Base-by-base conservation (phyloP, 805 yeast genomes). In the Debaryomyces tyrocola region DNA sequence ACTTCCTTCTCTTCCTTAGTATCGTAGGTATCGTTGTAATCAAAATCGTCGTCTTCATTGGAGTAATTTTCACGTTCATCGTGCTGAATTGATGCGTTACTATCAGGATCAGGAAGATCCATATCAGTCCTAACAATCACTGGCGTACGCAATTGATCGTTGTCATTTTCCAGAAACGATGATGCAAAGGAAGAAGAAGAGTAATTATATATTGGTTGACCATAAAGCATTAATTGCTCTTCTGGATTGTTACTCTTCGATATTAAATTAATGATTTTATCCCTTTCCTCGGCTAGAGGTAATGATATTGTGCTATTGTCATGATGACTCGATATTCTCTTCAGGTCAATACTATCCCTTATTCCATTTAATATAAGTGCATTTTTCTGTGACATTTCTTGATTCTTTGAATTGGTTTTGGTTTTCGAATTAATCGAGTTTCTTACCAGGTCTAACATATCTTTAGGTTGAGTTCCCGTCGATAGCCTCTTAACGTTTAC, bases 271-370 rank as follows among this genome's bases (percentile, higher is more conserved):
- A 31, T 3, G 17, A 31, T 31, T 31, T 31, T 31, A 6, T 31
- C 17, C 14, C 34, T 35, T 6, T 38, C 46, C 10, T 46, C 49
- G n/a, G 27, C 18, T 27, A 40, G n/a, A n/a, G 50, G 28, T 12
- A 44, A 15, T 5, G 29, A 36, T 21, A 28, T 11, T 12, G 24
- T 36, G 27, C 40, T 44, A 5, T 28, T 37, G 14, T 8, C 40
- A 14, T 20, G 38, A 11, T 39, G 17, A 3, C 68, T 58, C 20
- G 48, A 46, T n/a, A 62, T 50, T 17, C 70, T 51, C 41, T 67
- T 64, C 63, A 53, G 63, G 38, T 72, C 74, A 33, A 73, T 62
- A 40, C 70, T 62, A 24, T 67, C 68, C 44, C 76, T 56, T 36
- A 71, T 57, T 37, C 64, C 71, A 24, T 57, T 57, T n/a, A 69